Evolutionary conservation across 2,329 filamentous ascomycete genomes (phyloP).

Genomic region (Xylaria sp.): DNA sequence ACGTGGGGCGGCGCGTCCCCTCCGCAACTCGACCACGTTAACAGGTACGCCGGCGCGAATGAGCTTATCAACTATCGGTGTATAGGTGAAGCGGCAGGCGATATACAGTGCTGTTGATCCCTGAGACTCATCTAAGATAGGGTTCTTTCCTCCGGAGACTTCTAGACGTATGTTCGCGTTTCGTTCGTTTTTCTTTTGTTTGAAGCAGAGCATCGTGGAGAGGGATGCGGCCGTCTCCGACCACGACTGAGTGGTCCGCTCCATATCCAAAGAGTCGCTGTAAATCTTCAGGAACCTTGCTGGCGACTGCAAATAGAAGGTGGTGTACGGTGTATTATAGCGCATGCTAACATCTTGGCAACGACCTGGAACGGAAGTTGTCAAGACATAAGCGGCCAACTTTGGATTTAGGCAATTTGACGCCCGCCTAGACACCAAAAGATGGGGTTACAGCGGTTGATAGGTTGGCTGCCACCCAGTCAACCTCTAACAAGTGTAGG

Average conservation of each 20-base stretch:
- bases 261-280: not conserved
- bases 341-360: too few species aligned
- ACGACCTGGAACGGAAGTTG: too few species aligned
- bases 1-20: conserved; percentile 10
- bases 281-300: not conserved
- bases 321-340: too few species aligned
- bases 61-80: not conserved
- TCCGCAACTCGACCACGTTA: not conserved
- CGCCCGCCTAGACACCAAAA: too few species aligned
- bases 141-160: not conserved
- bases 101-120: conserved; percentile 8
- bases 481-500: too few species aligned
- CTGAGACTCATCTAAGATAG: conserved; percentile 1
- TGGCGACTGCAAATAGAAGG: not conserved
- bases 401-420: too few species aligned
- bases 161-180: not conserved
- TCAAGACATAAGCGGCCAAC: too few species aligned
- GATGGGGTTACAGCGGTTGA: too few species aligned
- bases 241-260: not conserved
- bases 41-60: not conserved
- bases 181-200: not conserved
- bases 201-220: not conserved
- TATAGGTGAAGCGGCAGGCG: conserved; percentile 13
- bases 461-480: too few species aligned
- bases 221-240: not conserved